Percentiles rank a stretch among this genome's conserved stretches.
Evolutionary conservation across 345 rosid genomes (phyloP).

Genomic region (Ceriops zippeliana): DNA sequence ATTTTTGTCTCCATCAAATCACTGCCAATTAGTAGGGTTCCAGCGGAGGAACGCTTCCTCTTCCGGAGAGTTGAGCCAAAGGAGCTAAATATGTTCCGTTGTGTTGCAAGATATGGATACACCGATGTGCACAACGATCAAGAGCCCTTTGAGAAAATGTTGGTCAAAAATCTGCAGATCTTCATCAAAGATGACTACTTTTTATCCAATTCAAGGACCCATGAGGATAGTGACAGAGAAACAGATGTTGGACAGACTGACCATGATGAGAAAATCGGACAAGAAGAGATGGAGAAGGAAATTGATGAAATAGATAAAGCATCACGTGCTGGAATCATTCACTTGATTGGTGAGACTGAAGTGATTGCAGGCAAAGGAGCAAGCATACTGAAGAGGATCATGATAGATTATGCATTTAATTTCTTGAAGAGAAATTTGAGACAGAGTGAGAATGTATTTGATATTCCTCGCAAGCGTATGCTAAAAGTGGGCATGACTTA

Average conservation of each 20-base stretch:
- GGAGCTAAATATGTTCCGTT: slow-evolving; percentile 37
- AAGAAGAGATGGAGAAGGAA: not conserved
- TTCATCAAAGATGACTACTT: slow-evolving; percentile 17
- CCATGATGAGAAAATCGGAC: not conserved
- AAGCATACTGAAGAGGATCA: slow-evolving; percentile 31
- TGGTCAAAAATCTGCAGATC: slow-evolving; percentile 37
- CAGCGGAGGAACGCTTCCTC: slow-evolving; percentile 38
- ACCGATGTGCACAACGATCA: slow-evolving; percentile 33
- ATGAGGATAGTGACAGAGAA: not conserved
- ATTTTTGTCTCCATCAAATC: slow-evolving; percentile 50
- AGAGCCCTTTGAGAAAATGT: slow-evolving; percentile 35
- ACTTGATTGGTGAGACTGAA: slow-evolving; percentile 51
- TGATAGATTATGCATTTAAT: slow-evolving; percentile 41
- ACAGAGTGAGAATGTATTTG: slow-evolving; percentile 41
- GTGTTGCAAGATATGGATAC: slow-evolving; percentile 55
- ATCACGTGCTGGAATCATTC: slow-evolving; percentile 37
- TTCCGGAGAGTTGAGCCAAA: slow-evolving; percentile 38
- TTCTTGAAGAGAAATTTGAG: slow-evolving; percentile 28
- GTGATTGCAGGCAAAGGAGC: slow-evolving; percentile 43
- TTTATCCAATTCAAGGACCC: not conserved
- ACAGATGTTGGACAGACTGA: not conserved
- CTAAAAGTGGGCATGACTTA: slow-evolving; percentile 69
- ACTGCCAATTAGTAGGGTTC: slow-evolving; percentile 40
- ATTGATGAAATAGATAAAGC: slow-evolving; percentile 21
- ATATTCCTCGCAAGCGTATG: slow-evolving; percentile 53